phyloP scores from a whole-genome alignment of 2,329 filamentous ascomycete species.

The Curvularia eragrostidis region DNA sequence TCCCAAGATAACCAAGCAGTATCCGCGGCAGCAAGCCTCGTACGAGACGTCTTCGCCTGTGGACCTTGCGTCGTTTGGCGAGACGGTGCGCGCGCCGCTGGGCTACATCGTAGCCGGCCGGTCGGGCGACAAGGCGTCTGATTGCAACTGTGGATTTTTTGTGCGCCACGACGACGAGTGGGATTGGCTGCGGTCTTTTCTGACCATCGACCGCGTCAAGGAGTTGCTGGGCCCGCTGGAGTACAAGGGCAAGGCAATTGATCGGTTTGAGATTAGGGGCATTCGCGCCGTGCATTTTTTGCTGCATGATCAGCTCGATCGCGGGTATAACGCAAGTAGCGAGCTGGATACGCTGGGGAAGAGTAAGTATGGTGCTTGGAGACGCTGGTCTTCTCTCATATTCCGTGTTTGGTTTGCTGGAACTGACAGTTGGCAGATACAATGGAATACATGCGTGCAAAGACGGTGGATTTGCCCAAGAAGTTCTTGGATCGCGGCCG shows the following conservation, averaged over 20 bases:
- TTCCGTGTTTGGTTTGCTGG: not conserved
- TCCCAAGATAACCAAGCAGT: conserved; percentile 25
- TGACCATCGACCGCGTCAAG: conserved; percentile 37
- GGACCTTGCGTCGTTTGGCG: conserved; percentile 17
- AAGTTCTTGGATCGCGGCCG: conserved; percentile 17
- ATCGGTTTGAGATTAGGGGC: conserved; percentile 17
- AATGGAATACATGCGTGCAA: conserved; percentile 30
- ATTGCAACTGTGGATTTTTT: conserved; percentile 49
- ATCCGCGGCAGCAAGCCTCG: conserved; percentile 27
- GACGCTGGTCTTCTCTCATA: not conserved
- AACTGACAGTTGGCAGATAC: conserved; percentile 17
- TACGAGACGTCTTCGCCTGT: conserved; percentile 41
- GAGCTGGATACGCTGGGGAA: conserved; percentile 16
- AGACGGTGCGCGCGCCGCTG: conserved; percentile 45
- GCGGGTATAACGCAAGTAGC: conserved; percentile 33
- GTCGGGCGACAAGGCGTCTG: conserved; percentile 50
- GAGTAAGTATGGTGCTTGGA: conserved; percentile 7
- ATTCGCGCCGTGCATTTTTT: conserved; percentile 47
- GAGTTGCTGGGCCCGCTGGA: conserved; percentile 39
- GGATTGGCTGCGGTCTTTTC: conserved; percentile 40
- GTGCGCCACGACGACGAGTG: conserved; percentile 44
- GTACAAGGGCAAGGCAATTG: conserved; percentile 25
- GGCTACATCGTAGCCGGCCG: conserved; percentile 56
- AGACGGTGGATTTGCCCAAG: conserved; percentile 26
- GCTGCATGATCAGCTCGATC: conserved; percentile 55